Base-by-base conservation (phyloP, 2,329 filamentous ascomycete genomes). In the Botrytis deweyae region DNA sequence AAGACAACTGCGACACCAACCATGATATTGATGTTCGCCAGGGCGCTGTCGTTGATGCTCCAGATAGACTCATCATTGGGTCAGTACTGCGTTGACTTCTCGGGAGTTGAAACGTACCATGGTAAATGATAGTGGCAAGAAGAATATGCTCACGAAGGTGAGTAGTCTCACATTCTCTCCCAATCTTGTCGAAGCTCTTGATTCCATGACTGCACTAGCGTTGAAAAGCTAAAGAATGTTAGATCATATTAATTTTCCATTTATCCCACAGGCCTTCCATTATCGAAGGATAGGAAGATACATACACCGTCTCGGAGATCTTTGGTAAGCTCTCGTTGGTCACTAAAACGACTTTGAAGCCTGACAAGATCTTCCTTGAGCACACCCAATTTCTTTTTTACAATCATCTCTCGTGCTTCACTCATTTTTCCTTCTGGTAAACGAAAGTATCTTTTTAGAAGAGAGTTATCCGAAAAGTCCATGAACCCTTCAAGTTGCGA, bases 401-500 rank as follows among this genome's bases (percentile, higher is more conserved):
- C 33, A 0, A 62, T 38, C 8, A 1, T 40, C 0, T 62, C 59
- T 38, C 22, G 59, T 10, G n/a, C 0, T 8, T 12, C 14, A 62
- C 33, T 38, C 25, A 25, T 62, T 6, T 4, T 16, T 0, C 59
- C 59, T 8, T 38, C 33, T 22, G 36, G 59, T 25, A 62, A n/a
- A 38, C 36, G 59, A 10, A 8, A 62, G 0, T 25, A 3, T 1
- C 1, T 62, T 0, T 62, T 22, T 1, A 38, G 0, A 0, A 0
- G 10, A 3, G 36, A 62, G 1, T 25, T 2, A 3, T 62, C 5
- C 59, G 33, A 40, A 38, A 62, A 38, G 3, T 40, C 33, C 22
- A 62, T 62, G 33, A 62, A 40, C 7, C 20, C 59, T 5, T 38
- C 33, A 38, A 62, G 36, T 14, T 62, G 33, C 12, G 10, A 7